Percentiles rank a stretch among this genome's conserved stretches.
phyloP scores from a whole-genome alignment of 2,329 filamentous ascomycete species.

The Phialophora macrospora region DNA sequence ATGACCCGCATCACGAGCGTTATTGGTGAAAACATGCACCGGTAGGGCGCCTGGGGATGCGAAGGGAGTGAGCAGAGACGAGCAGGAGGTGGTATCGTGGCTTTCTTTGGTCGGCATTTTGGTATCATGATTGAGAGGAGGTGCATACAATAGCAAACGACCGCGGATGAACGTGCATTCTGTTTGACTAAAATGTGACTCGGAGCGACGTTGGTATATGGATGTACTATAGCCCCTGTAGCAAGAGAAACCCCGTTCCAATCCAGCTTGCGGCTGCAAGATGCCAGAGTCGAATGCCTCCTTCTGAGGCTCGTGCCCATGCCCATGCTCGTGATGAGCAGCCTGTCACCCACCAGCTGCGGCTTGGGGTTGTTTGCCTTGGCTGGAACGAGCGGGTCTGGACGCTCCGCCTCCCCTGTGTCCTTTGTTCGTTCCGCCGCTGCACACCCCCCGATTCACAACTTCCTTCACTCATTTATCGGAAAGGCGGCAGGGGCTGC shows the following conservation, averaged over 20 bases:
- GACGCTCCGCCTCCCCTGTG: background rate
- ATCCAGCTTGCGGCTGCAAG: background rate
- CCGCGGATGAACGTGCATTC: background rate
- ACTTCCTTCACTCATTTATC: background rate
- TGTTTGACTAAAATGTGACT: background rate
- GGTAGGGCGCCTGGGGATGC: background rate
- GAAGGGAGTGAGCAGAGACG: background rate
- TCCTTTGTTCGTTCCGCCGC: background rate
- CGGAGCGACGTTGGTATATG: background rate
- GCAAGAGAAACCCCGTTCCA: background rate
- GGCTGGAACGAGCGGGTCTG: background rate
- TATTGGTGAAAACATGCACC: background rate
- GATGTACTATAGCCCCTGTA: constrained; percentile 14
- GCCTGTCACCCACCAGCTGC: background rate
- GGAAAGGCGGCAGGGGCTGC: background rate
- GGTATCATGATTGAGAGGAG: background rate
- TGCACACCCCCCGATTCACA: background rate
- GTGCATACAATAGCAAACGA: background rate
- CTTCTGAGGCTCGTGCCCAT: background rate
- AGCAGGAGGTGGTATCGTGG: background rate
- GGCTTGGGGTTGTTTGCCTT: constrained; percentile 2
- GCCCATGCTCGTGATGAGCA: background rate
- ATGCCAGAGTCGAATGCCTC: background rate
- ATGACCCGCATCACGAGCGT: constrained; percentile 11
- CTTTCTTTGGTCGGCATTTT: background rate